Base-by-base conservation (phyloP, 2,329 filamentous ascomycete species). In the Emericellopsis cladophorae region DNA sequence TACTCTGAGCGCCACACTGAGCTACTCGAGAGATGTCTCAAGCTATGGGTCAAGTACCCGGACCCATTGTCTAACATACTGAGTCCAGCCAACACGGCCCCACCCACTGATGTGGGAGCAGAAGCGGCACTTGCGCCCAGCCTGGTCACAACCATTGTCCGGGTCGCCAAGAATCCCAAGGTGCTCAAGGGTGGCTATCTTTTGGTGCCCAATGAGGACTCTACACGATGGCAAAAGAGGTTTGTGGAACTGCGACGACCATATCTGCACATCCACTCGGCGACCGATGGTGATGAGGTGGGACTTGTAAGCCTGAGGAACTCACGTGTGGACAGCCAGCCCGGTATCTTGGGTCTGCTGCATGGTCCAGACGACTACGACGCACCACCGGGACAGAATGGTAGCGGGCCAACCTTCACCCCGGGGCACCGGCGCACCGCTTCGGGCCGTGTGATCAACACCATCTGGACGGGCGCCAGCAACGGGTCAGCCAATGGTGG, bases 161-260 rank as follows among this genome's bases (percentile, higher is more conserved):
- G 79, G 33, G 76, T 92, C 8, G 74, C 81, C 41, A 95, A 94
- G 61, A 93, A 92, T 50, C 76, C 81, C 2, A 77, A 76, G 35
- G 72, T 92, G 1, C 70, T 94, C 50, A 95, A 94, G 63, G 81
- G 85, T 14, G 89, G 89, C 14, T 93, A 92, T 58, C 74, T 98
- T 14, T 70, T 96, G 35, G 84, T 85, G 3, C 88, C 88, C 1
- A 88, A 88, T 54, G 81, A 79, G 42, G 81, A 85, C 41, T 85
- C 81, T 31, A 84, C 80, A 18, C 77, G 83, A 45, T 98, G 92
- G 92, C 75, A 92, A 23, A 86, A 89, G 51, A 81, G 90, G 34
- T 96, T 94, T 54, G 86, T 95, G 39, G 92, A 98, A 62, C 74
- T 98, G 23, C 78, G 92, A 26, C 75, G 84, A 40, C 92, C 92